phyloP scores from a whole-genome alignment of 1,284 basidiomycete genomes.

The Pterulicium gracile region DNA sequence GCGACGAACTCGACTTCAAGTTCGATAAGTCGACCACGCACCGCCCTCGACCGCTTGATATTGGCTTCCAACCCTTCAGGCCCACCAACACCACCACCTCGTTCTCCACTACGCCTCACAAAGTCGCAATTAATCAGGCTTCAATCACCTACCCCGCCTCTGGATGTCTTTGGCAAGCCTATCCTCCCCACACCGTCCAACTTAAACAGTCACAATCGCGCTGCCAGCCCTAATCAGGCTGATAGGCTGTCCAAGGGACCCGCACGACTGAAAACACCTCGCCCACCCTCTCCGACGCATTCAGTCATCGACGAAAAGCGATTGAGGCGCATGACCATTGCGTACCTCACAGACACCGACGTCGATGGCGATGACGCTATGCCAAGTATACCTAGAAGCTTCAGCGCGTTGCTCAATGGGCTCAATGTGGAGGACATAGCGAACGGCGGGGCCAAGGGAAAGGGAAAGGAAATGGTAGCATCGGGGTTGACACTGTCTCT shows the following conservation, averaged over 20 bases:
- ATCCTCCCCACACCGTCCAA: background rate
- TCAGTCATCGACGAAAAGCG: constrained; percentile 1
- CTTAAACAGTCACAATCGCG: too few species aligned
- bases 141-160: background rate
- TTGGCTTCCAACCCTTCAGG: too few species aligned
- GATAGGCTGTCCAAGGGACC: too few species aligned
- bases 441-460: too few species aligned
- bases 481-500: background rate
- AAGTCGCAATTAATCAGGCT: background rate
- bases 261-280: too few species aligned
- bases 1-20: too few species aligned
- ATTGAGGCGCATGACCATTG: background rate
- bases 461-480: too few species aligned
- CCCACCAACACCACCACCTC: background rate
- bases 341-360: background rate
- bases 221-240: too few species aligned
- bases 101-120: background rate
- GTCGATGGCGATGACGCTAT: too few species aligned
- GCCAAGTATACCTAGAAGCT: too few species aligned
- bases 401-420: background rate
- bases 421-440: background rate
- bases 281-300: background rate
- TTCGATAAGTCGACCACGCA: too few species aligned
- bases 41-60: too few species aligned
- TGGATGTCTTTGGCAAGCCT: background rate